Evolutionary conservation across 2,329 filamentous ascomycete genomes (phyloP), one percentile per base, ranked within the genome.

Genomic region (Xylariaceae sp.): DNA sequence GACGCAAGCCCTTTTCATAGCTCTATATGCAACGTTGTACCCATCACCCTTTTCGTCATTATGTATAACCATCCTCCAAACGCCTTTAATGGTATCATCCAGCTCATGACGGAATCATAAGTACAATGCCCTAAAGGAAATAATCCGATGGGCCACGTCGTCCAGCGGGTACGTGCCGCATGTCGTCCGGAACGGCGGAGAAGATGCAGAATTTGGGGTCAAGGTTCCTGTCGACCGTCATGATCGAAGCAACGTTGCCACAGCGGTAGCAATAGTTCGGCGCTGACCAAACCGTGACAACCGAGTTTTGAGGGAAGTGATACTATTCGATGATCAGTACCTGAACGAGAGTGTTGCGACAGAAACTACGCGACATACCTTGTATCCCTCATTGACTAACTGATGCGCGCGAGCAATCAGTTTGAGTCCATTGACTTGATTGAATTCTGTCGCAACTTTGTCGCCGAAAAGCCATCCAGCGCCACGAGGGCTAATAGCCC

Each of bases 401-500:
- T 99, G 94, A 75, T 99, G 94, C n/a, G 94, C 94, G 53, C 94
- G 88, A 34, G 97, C 84, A 70, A 99, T 99, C 70, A 97, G 89
- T 64, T 89, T 94, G 80, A 99, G 89, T 61, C 88, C 90, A 74
- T 99, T 99, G 69, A 99, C 92, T 70, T 97, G 90, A 64, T 99
- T 87, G 74, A 99, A 99, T 73, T 99, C 97, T 66, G 88, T 94
- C 50, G 97, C 94, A 17, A 99, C 94, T 77, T 97, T 95, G 58
- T 94, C 92, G 39, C 94, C 94, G 74, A 99, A 99, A 0, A 96
- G 90, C 80, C 97, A 99, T 0, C 94, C 94, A n/a, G 94, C 94
- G 41, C 94, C 94, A 68, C 94, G 84, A 6, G 94, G 94, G 59
- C 91, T 96, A 60, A 99, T 85, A 13, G 90, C 93, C 82, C 97